Conservation (phyloP, 2,329 filamentous ascomycete species). For the Paracorniculantispora psalliotae region DNA sequence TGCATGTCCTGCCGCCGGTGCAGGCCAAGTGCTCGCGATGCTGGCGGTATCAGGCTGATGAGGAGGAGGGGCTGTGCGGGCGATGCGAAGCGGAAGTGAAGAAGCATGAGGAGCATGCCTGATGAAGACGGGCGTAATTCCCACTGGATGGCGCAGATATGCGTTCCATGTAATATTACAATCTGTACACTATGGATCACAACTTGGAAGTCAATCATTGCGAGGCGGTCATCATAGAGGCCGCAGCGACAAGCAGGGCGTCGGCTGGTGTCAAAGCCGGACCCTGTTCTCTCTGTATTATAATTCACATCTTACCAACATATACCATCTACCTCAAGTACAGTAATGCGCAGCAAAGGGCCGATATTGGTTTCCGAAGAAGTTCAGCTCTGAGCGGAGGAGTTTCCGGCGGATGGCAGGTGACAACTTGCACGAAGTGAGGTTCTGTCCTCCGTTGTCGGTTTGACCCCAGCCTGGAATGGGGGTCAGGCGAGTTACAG, state of each 20-base stretch:
- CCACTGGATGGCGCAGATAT: neutral
- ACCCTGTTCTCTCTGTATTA: neutral
- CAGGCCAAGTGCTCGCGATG: conserved; percentile 76
- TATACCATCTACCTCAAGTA: no score
- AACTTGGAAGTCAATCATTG: no score
- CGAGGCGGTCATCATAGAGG: neutral
- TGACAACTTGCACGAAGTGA: no score
- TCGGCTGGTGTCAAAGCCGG: neutral
- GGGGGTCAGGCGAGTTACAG: no score
- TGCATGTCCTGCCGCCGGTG: conserved; percentile 44
- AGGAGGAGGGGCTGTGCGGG: conserved; percentile 61
- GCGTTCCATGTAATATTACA: neutral
- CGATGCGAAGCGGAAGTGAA: conserved; percentile 65
- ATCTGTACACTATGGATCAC: neutral
- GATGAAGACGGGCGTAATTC: neutral
- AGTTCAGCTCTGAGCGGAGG: no score
- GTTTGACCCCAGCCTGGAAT: no score
- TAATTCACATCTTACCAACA: no score
- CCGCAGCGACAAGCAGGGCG: neutral
- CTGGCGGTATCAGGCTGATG: conserved; percentile 78
- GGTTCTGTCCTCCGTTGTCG: no score
- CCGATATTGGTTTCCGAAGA: no score
- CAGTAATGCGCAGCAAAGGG: no score
- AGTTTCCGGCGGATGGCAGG: no score
- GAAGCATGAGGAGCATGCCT: neutral